Percentiles rank a stretch among this genome's conserved stretches.
phyloP scores from a whole-genome alignment of 2,329 filamentous ascomycete genomes.

The Pseudonectria buxi region DNA sequence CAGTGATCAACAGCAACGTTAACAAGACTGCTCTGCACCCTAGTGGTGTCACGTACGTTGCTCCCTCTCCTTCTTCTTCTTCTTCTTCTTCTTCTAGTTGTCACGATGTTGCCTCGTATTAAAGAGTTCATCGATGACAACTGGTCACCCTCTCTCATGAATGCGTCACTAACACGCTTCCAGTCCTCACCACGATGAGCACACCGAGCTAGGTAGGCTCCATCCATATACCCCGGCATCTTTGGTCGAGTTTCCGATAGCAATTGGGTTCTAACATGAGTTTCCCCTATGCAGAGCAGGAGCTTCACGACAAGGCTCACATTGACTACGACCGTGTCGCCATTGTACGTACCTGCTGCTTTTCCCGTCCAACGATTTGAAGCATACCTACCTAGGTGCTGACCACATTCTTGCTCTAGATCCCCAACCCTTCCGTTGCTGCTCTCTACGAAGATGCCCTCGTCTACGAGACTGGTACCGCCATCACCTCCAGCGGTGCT shows the following conservation, averaged over 20 bases:
- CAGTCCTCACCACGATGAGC: constrained; percentile 68
- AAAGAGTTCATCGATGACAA: background rate
- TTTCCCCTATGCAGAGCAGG: constrained; percentile 55
- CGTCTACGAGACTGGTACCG: constrained; percentile 92
- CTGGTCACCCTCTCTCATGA: constrained; percentile 1
- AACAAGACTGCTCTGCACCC: constrained; percentile 94
- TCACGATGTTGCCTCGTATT: background rate
- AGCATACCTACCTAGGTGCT: constrained; percentile 2
- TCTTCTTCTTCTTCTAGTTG: constrained; percentile 8
- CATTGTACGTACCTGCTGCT: constrained; percentile 65
- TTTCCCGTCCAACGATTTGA: background rate
- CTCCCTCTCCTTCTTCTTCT: constrained; percentile 9
- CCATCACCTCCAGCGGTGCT: constrained; percentile 92
- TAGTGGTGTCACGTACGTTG: constrained; percentile 78
- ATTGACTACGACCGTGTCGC: constrained; percentile 98
- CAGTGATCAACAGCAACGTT: constrained; percentile 55
- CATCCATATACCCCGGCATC: background rate
- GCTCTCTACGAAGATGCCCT: constrained; percentile 98
- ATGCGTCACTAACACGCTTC: constrained; percentile 20
- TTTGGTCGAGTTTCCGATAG: no score
- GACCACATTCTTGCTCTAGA: constrained; percentile 33
- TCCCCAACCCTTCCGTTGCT: constrained; percentile 89
- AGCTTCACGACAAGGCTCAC: constrained; percentile 94
- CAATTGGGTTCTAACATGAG: constrained; percentile 6
- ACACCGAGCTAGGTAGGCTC: constrained; percentile 75